Evolutionary conservation across 148 eudicot genomes (phyloP).

Genomic region (Vaccinium corymbosum): DNA sequence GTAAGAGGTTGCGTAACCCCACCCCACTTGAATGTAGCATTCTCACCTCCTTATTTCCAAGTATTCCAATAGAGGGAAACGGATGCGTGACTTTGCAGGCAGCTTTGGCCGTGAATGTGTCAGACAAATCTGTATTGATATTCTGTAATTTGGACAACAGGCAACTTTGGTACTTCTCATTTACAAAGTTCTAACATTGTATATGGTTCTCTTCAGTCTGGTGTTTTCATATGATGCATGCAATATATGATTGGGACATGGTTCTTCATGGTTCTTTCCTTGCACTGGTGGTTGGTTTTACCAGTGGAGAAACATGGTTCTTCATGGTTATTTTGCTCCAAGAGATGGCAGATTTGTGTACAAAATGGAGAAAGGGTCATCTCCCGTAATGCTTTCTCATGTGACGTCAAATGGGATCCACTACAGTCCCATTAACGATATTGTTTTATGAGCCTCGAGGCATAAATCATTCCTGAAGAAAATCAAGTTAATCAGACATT

Average conservation of each 20-base stretch:
- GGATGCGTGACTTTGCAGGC: not conserved
- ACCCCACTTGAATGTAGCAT: not conserved
- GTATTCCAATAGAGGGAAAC: not conserved
- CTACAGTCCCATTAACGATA: not conserved
- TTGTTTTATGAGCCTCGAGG: not conserved
- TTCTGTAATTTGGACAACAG: not conserved
- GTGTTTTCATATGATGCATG: not conserved
- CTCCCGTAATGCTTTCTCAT: not conserved
- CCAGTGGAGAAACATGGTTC: not conserved
- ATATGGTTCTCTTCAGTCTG: not conserved
- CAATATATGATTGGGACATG: not conserved
- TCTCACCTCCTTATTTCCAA: not conserved
- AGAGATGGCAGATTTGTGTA: not conserved
- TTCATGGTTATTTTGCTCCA: not conserved
- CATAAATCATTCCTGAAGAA: not conserved
- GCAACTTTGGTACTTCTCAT: not conserved
- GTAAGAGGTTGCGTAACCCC: not conserved
- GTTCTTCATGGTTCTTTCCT: not conserved
- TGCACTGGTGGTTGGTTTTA: not conserved
- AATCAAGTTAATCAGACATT: not conserved
- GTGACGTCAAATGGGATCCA: too few relatives aligned
- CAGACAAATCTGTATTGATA: not conserved
- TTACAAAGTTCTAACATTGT: not conserved
- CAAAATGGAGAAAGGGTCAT: not conserved
- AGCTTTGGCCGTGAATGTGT: not conserved